Evolutionary conservation across 805 yeast genomes (phyloP), one percentile per base, ranked within the genome.

Genomic region (Candida hispaniensis): DNA sequence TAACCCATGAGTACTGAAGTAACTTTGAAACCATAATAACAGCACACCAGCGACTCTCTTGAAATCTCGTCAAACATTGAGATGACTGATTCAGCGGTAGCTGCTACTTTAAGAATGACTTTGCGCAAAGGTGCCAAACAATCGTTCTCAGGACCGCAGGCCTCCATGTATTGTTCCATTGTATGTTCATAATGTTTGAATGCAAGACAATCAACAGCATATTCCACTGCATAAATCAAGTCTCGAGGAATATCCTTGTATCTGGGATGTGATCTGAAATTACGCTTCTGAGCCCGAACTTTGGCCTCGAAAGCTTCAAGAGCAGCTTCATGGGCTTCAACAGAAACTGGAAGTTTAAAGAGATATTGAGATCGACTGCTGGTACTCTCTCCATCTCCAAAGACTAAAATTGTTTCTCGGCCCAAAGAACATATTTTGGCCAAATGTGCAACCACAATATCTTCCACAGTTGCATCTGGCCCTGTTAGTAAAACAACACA

Each of bases 341-440:
- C 28, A 17, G 36, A 27, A 3, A 14, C 36, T 5, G 36, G 21
- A 2, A 23, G 28, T 11, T 32, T 21, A 13, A 23, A 32, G 18
- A 32, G 14, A 12, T 21, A 28, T 17, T 32, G 23, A 4, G 36
- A 28, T 17, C 24, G 36, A n/a, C 36, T 28, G 4, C 23, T 21
- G n/a, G 36, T 13, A 16, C 24, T 32, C 11, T 32, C 28, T n/a
- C 36, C 36, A 7, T 32, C 36, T 6, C 36, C 36, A 1, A 32
- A 17, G 4, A 32, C 22, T 9, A 23, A 23, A 3, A 32, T 23
- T 0, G 36, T 13, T 6, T 32, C 36, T 1, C 28, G 15, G 4
- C 36, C 36, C 5, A 32, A 23, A 6, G 36, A 27, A 5, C 10
- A 21, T 2, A 32, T 21, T 18, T 28, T 11, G 5, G 36, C 36